Base-by-base conservation (phyloP, 805 yeast species). In the Ogataea zsoltii region DNA sequence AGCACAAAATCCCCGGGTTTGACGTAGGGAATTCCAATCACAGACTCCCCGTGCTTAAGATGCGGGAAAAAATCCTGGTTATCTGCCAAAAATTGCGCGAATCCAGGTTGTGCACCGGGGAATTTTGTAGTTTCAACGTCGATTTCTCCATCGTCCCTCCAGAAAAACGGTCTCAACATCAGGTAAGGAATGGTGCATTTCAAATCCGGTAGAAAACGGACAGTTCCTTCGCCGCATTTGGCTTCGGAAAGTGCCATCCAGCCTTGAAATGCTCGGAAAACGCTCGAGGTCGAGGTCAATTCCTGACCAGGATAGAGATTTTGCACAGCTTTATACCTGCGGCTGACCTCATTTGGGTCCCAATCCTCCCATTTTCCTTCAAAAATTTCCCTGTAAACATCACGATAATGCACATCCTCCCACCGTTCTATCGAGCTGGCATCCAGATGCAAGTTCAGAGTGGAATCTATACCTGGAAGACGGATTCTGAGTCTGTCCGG, bases 401-500 rank as follows among this genome's bases (percentile, higher is more conserved):
- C 50, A 12, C 70, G 49, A 53, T 71, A 74, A 21, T 55, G 62
- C 13, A 43, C 50, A 52, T 74, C 76, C 51, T 72, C 76, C 77
- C 77, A 74, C 37, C 77, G 53, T 49, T 72, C 77, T 30, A 72
- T 55, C 2, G 73, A 63, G 12, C 74, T 70, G 14, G 70, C 61
- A 48, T 73, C 77, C n/a, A 63, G 55, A 42, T 73, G 77, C 19
- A 70, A 64, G 25, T 67, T 69, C 33, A 72, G 59, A 4, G 70
- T 45, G 21, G 58, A 51, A 15, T 47, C 49, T 21, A 60, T 63
- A 7, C 76, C 76, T 0, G 76, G 73, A 10, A 57, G 56, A 35
- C 76, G 58, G 35, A 72, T 67, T 42, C 76, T 58, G 26, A 71
- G 55, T 16, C 75, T 55, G 53, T 73, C 77, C n/a, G 73, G 73